These are phyloP conservation scores for Mortierella sp. DNA, from an alignment of 371 early-diverging fungal genomes.

Conservation along the genomic window DNA sequence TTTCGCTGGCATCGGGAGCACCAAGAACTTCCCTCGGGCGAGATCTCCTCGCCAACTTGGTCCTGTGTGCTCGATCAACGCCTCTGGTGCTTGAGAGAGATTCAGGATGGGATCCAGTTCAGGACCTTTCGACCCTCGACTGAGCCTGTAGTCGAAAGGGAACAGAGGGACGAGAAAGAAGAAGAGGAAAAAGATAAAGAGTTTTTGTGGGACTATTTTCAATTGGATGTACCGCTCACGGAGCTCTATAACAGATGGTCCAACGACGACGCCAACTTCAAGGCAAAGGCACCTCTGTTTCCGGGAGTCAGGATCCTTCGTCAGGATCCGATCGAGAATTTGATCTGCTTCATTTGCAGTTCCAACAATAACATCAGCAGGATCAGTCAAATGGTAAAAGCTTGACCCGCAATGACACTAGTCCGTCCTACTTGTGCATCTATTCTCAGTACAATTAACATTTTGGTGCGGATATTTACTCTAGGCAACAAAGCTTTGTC, in stretches of 20 bases:
- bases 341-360: conserved; percentile 96
- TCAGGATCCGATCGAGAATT: conserved; percentile 90
- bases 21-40: conserved; percentile 24
- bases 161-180: conserved; percentile 12
- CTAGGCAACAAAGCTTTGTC: conserved; percentile 76
- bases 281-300: conserved; percentile 62
- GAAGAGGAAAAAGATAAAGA: conserved; percentile 12
- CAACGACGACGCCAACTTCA: conserved; percentile 73
- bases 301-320: conserved; percentile 84
- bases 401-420: no score
- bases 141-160: conserved; percentile 20
- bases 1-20: conserved; percentile 83
- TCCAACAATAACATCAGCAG: conserved; percentile 96
- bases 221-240: conserved; percentile 73
- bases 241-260: conserved; percentile 79
- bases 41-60: conserved; percentile 36
- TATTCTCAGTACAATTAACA: no score
- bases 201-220: conserved; percentile 79
- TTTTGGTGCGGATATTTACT: background rate
- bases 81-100: conserved; percentile 32
- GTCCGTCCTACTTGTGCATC: no score
- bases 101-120: conserved; percentile 32
- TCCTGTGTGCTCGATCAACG: conserved; percentile 41
- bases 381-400: conserved; percentile 94
- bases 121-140: conserved; percentile 54